These are phyloP conservation scores for Corynascus novoguineensis DNA, from an alignment of 495 filamentous ascomycete genomes.

Conservation along the genomic window DNA sequence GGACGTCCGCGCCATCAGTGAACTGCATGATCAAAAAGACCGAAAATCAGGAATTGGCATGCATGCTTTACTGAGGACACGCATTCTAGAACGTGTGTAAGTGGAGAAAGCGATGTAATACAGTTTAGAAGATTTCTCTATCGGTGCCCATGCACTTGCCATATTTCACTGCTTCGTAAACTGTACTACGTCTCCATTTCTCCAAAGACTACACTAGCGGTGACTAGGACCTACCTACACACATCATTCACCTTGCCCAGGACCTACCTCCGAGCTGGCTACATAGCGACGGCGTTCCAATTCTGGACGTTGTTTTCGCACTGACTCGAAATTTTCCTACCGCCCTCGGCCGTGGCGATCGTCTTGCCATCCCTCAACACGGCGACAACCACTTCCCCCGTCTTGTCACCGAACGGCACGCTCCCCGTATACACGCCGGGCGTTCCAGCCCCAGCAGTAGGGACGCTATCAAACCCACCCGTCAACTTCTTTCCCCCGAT, in stretches of 20 bases:
- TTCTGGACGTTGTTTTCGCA: constrained; percentile 21
- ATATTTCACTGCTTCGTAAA: too few relatives aligned
- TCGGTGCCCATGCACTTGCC: too few relatives aligned
- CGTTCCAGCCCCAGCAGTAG: constrained; percentile 12
- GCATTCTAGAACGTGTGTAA: too few relatives aligned
- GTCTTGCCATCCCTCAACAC: constrained; percentile 9
- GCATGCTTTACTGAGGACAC: too few relatives aligned
- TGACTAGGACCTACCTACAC: too few relatives aligned
- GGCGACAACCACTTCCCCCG: constrained; percentile 21
- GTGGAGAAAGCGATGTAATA: too few relatives aligned
- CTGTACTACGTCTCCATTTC: too few relatives aligned
- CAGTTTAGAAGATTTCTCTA: too few relatives aligned
- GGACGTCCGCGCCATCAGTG: too few relatives aligned
- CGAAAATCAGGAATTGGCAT: too few relatives aligned
- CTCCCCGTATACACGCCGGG: constrained; percentile 22
- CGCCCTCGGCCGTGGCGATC: constrained; percentile 15
- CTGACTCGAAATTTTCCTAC: constrained; percentile 9
- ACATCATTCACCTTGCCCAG: too few relatives aligned
- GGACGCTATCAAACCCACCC: constrained; percentile 3
- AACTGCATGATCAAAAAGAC: not conserved
- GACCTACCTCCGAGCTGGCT: not conserved
- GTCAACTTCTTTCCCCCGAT: constrained; percentile 17
- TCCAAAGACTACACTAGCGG: too few relatives aligned
- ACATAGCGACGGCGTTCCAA: constrained; percentile 23
- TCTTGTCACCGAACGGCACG: constrained; percentile 17